Evolutionary conservation across 345 rosid genomes (phyloP).

Genomic region (Arabidopsis arenosa): DNA sequence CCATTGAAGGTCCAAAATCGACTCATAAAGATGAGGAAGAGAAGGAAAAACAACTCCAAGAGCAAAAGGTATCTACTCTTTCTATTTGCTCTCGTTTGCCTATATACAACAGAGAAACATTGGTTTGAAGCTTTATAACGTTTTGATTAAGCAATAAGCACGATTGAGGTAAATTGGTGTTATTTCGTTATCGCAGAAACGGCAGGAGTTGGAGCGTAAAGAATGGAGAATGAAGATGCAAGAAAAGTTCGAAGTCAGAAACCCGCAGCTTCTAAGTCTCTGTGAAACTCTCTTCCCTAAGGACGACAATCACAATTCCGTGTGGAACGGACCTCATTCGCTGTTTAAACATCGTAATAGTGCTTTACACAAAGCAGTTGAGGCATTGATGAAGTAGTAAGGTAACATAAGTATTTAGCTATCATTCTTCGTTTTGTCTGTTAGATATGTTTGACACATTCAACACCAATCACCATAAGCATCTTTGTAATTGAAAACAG

Average conservation of each 20-base stretch:
- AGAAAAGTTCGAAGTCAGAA: slow-evolving; percentile 54
- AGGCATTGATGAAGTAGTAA: slow-evolving; percentile 57
- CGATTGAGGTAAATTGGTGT: neutral
- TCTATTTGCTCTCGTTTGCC: neutral
- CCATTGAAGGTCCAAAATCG: slow-evolving; percentile 42
- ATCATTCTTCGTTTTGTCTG: slow-evolving; percentile 4
- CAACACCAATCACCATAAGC: slow-evolving; percentile 63
- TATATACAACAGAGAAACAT: slow-evolving; percentile 1
- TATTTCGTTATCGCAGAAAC: slow-evolving; percentile 20
- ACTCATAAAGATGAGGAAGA: slow-evolving; percentile 56
- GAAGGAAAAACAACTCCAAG: slow-evolving; percentile 48
- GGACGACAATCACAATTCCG: too few relatives aligned
- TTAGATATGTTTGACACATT: slow-evolving; percentile 13
- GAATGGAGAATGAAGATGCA: slow-evolving; percentile 55
- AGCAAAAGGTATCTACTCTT: slow-evolving; percentile 58
- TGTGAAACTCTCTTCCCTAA: slow-evolving; percentile 73
- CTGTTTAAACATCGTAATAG: slow-evolving; percentile 48
- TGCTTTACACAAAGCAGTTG: slow-evolving; percentile 54
- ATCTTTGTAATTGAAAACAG: slow-evolving; percentile 56
- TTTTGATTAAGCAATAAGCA: slow-evolving; percentile 1
- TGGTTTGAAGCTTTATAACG: slow-evolving; percentile 20
- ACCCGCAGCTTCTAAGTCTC: slow-evolving; percentile 64
- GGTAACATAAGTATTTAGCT: slow-evolving; percentile 16
- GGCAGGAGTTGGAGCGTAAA: slow-evolving; percentile 59
- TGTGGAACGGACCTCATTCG: slow-evolving; percentile 87